Evolutionary conservation across 2,329 filamentous ascomycete genomes (phyloP), one percentile per base, ranked within the genome.

Genomic region (Penicillium sp.): DNA sequence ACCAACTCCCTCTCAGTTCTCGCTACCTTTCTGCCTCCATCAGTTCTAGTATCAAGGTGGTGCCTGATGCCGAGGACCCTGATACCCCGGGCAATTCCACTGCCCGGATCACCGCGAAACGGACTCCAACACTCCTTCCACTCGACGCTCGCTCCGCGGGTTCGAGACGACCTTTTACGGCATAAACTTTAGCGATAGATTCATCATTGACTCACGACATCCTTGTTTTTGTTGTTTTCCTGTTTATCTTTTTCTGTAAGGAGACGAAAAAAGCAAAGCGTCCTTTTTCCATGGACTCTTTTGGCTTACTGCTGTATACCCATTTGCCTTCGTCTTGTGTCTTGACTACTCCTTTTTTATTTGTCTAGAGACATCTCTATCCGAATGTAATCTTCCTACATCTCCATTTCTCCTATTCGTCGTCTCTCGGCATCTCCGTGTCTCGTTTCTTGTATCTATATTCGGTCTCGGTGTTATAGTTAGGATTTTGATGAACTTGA

Each of bases 1-100:
- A 99, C 67, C 80, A 84, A 57, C 74, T 87, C 3, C 84, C 85
- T 7, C 74, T 88, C 50, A 83, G 78, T 55, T 82, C 81, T 4
- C 75, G 78, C 14, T 75, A 76, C 40, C 76, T 80, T 62, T 82
- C 77, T n/a, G 80, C 81, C 3, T 65, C 77, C 67, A 61, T 79
- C 56, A 76, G 72, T 51, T 73, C 74, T 38, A 76, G 69, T 39
- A 63, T 76, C 44, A 72, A 68, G 36, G 71, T 78, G 1, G 59
- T 70, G 7, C 75, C 76, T 3, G 65, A 71, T 49, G 64, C 71
- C 36, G 73, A 70, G 31, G 61, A 59, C n/a, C 34, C 62, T 36
- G 53, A 59, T 43, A 50, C 56, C 5, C 55, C 56, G 4, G 62
- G 56, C 42, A 71, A 73, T 45, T 65, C 65, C 22, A 73, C 70